Evolutionary conservation across 2,329 filamentous ascomycete genomes (phyloP).

Genomic region (Venturia effusa): DNA sequence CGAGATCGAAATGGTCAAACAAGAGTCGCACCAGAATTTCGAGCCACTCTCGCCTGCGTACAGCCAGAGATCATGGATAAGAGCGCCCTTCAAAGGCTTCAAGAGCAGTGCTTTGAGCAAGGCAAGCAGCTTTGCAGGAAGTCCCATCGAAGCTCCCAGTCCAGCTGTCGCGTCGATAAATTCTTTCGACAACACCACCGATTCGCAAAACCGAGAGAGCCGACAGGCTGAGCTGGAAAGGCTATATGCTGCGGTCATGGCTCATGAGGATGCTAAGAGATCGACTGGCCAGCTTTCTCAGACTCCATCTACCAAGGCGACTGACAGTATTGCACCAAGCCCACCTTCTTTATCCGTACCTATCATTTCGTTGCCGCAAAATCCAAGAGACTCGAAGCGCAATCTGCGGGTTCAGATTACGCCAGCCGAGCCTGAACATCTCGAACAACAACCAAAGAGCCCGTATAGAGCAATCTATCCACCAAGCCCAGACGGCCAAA

Average conservation of each 20-base stretch:
- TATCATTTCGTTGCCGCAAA: background rate
- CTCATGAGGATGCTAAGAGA: constrained; percentile 56
- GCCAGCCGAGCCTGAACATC: constrained; percentile 1
- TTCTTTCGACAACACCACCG: constrained; percentile 65
- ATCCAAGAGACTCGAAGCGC: constrained; percentile 1
- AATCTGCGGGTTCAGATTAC: constrained; percentile 18
- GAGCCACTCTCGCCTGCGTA: constrained; percentile 23
- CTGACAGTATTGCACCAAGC: background rate
- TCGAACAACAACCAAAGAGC: constrained; percentile 6
- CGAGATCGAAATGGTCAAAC: constrained; percentile 45
- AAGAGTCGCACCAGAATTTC: constrained; percentile 20
- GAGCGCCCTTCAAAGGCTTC: constrained; percentile 22
- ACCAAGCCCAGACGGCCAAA: constrained; percentile 4
- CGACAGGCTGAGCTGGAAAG: constrained; percentile 77
- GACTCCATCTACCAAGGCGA: background rate
- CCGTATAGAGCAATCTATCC: constrained; percentile 37
- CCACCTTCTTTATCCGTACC: background rate
- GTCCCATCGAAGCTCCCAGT: constrained; percentile 16
- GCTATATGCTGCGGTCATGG: constrained; percentile 86
- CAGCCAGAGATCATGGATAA: constrained; percentile 24
- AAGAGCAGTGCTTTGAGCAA: constrained; percentile 14
- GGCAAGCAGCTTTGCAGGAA: constrained; percentile 4
- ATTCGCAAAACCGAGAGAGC: constrained; percentile 56
- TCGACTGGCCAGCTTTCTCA: constrained; percentile 12
- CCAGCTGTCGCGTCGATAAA: constrained; percentile 47